phyloP scores from a whole-genome alignment of 306 rosid genomes.

The Alnus rubra region DNA sequence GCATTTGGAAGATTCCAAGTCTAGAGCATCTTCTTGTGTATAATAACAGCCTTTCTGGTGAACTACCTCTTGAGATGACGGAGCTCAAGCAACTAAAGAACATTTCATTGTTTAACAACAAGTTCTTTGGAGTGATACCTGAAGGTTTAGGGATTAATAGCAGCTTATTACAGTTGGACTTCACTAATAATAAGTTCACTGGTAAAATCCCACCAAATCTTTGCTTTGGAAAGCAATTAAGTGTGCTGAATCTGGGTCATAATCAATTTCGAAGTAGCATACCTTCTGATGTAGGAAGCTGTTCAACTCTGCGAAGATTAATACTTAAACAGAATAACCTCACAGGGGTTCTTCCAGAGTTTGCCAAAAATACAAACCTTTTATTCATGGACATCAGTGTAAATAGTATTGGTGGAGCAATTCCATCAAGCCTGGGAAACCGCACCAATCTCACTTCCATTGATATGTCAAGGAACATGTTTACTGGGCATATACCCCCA shows the following conservation, averaged over 20 bases:
- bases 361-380: conserved; percentile 40
- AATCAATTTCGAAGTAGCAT: conserved; percentile 69
- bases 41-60: conserved; percentile 68
- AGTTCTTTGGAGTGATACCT: conserved; percentile 77
- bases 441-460: conserved; percentile 53
- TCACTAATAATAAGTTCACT: conserved; percentile 56
- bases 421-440: conserved; percentile 70
- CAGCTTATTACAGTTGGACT: conserved; percentile 60
- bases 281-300: conserved; percentile 65
- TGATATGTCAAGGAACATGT: conserved; percentile 50
- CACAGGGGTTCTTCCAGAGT: conserved; percentile 64
- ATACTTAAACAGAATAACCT: conserved; percentile 52
- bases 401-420: conserved; percentile 52
- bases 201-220: conserved; percentile 76
- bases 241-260: conserved; percentile 44
- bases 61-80: conserved; percentile 66
- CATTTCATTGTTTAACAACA: conserved; percentile 63
- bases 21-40: conserved; percentile 60
- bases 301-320: conserved; percentile 64
- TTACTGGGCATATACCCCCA: conserved; percentile 55
- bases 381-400: conserved; percentile 46
- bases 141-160: conserved; percentile 68
- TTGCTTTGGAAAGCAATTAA: conserved; percentile 61
- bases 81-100: conserved; percentile 64
- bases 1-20: conserved; percentile 78